Evolutionary conservation across 495 filamentous ascomycete species (phyloP).

Genomic region (Penicillium egyptiacum): DNA sequence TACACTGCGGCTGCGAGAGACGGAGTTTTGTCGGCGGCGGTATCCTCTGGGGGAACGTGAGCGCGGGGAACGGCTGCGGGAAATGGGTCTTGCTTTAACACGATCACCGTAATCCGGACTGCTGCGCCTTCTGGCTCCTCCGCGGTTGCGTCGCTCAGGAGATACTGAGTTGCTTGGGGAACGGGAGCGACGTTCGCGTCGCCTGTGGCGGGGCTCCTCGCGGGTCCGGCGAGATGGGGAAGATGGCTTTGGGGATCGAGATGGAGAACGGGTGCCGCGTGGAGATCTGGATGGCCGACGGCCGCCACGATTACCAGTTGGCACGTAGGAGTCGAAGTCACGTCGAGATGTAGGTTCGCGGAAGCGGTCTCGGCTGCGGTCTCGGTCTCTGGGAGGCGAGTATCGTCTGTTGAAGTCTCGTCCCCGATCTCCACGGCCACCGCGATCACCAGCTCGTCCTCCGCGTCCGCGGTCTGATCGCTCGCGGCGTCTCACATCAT

Average conservation of each 20-base stretch:
- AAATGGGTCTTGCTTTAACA: conserved; percentile 51
- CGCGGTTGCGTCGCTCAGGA: conserved; percentile 38
- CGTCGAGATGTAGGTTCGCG: conserved; percentile 53
- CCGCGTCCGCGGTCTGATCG: conserved; percentile 66
- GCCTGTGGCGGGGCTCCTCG: conserved; percentile 28
- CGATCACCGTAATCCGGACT: conserved; percentile 51
- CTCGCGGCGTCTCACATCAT: conserved; percentile 69
- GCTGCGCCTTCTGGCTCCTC: conserved; percentile 41
- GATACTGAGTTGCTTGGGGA: conserved; percentile 41
- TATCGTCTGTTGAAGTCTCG: conserved; percentile 56
- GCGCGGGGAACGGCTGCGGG: conserved; percentile 54
- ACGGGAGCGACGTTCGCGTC: conserved; percentile 35
- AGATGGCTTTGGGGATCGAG: conserved; percentile 37
- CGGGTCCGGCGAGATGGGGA: conserved; percentile 27
- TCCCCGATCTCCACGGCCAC: conserved; percentile 48
- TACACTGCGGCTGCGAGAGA: conserved; percentile 48
- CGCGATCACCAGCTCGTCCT: conserved; percentile 47
- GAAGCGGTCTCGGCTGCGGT: conserved; percentile 53
- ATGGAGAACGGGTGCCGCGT: conserved; percentile 36
- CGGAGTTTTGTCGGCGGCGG: conserved; percentile 42
- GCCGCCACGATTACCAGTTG: conserved; percentile 38
- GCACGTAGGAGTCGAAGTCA: conserved; percentile 60
- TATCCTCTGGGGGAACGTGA: conserved; percentile 63
- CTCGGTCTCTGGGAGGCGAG: conserved; percentile 58
- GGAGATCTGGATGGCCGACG: conserved; percentile 40